Evolutionary conservation across 441 rosid species (phyloP).

Genomic region (Gossypium armourianum): DNA sequence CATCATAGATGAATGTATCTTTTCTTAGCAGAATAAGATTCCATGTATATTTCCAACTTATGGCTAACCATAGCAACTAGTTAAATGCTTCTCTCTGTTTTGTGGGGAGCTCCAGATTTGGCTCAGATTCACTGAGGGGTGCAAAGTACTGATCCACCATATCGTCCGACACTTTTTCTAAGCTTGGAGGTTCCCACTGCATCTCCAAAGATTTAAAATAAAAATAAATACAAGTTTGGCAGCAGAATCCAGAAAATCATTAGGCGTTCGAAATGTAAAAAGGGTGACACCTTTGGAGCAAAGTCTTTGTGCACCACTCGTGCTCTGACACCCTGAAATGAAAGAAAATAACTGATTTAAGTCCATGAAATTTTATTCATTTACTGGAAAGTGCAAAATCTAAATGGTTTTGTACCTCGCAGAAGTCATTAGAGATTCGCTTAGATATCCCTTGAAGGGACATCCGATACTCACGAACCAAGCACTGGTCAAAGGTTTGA

Average conservation of each 20-base stretch:
- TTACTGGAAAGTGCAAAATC: neutral
- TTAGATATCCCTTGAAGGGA: constrained; percentile 55
- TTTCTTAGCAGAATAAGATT: neutral
- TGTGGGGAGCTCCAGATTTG: constrained; percentile 66
- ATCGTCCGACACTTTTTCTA: constrained; percentile 60
- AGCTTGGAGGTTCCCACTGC: constrained; percentile 77
- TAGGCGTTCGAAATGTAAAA: neutral
- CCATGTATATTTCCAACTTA: neutral
- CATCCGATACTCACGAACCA: constrained; percentile 72
- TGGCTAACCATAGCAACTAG: constrained; percentile 16
- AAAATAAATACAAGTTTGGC: neutral
- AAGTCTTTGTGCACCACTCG: constrained; percentile 67
- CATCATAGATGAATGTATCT: neutral
- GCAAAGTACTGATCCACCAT: constrained; percentile 75
- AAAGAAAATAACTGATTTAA: neutral
- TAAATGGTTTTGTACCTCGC: constrained; percentile 42
- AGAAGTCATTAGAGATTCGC: constrained; percentile 45
- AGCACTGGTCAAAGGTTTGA: constrained; percentile 68
- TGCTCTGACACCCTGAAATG: constrained; percentile 67
- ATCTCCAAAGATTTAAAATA: constrained; percentile 2
- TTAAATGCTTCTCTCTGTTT: constrained; percentile 68
- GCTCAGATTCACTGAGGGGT: constrained; percentile 46
- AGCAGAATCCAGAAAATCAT: neutral
- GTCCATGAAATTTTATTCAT: neutral
- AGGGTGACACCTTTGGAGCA: constrained; percentile 49